A percentile compares a stretch with the other conserved stretches of the same genome.
Evolutionary conservation across 2,329 filamentous ascomycete species (phyloP).

Genomic region (Ophiostoma himal-ulmi): DNA sequence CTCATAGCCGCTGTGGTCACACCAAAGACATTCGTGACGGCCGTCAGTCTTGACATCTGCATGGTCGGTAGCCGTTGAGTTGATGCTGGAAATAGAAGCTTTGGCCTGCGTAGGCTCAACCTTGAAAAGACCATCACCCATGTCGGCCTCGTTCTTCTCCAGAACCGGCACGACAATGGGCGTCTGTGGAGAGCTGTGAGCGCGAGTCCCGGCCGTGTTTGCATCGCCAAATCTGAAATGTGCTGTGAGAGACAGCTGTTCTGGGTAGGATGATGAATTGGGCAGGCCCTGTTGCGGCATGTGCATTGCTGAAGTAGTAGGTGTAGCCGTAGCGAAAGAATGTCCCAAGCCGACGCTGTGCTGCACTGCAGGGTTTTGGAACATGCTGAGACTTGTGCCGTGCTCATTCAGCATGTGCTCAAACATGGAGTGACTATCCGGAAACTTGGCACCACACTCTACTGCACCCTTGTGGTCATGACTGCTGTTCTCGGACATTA

Average conservation of each 20-base stretch:
- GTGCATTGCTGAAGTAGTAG: constrained; percentile 13
- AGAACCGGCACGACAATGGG: constrained; percentile 7
- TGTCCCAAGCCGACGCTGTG: constrained; percentile 16
- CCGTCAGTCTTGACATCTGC: background rate
- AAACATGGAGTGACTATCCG: constrained; percentile 26
- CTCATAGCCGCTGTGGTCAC: constrained; percentile 25
- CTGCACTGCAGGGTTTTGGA: constrained; percentile 11
- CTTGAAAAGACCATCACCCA: background rate
- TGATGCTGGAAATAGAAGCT: background rate
- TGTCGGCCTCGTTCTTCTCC: background rate
- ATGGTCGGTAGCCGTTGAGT: background rate
- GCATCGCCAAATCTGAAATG: constrained; percentile 5
- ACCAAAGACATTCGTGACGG: constrained; percentile 32
- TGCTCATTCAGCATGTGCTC: constrained; percentile 27
- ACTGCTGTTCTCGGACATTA: constrained; percentile 10
- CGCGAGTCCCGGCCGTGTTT: background rate
- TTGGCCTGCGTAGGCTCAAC: background rate
- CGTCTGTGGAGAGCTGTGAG: background rate
- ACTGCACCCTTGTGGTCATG: constrained; percentile 9
- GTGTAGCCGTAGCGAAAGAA: constrained; percentile 16
- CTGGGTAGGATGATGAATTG: background rate
- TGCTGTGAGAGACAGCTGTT: background rate
- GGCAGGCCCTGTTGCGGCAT: background rate
- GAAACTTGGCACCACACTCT: constrained; percentile 27
- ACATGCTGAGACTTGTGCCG: constrained; percentile 14